A percentile compares a stretch with the other conserved stretches of the same genome.
These are phyloP conservation scores for Sugiyamaella grinbergsii DNA, from an alignment of 1,139 yeast species.

Conservation along the genomic window DNA sequence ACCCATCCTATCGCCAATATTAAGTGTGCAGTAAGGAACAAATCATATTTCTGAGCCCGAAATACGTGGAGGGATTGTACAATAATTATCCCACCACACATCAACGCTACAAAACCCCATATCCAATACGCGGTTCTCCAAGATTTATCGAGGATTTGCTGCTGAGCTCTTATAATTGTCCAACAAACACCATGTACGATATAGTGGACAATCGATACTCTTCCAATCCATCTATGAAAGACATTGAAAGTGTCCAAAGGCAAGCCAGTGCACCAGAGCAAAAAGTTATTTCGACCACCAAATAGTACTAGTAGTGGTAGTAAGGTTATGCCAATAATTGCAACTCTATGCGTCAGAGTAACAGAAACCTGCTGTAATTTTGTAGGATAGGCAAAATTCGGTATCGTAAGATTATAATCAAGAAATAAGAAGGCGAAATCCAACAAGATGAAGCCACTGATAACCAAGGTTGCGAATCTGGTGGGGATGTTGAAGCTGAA, in stretches of 20 bases:
- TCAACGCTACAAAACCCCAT: constrained; percentile 59
- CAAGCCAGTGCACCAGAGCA: constrained; percentile 69
- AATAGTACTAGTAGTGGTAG: constrained; percentile 58
- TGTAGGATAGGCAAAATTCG: constrained; percentile 43
- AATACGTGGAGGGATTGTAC: constrained; percentile 53
- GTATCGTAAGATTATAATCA: constrained; percentile 46
- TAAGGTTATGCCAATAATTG: constrained; percentile 51
- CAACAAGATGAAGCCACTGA: constrained; percentile 50
- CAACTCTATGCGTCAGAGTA: constrained; percentile 63
- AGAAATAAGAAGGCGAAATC: constrained; percentile 46
- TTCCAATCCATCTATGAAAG: constrained; percentile 67
- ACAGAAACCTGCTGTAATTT: constrained; percentile 49
- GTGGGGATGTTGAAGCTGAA: constrained; percentile 55
- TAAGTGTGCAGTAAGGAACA: constrained; percentile 62
- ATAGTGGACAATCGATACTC: constrained; percentile 54
- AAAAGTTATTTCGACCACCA: constrained; percentile 68
- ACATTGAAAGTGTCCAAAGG: constrained; percentile 59
- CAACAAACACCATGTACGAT: constrained; percentile 40
- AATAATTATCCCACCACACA: constrained; percentile 47
- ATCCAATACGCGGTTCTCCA: constrained; percentile 41
- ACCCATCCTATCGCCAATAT: constrained; percentile 58
- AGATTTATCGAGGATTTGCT: constrained; percentile 18
- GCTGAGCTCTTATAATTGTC: constrained; percentile 24
- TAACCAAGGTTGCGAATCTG: constrained; percentile 54
- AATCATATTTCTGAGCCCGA: constrained; percentile 62